These are phyloP conservation scores for Drechslera avenae DNA, from an alignment of 2,329 filamentous ascomycete genomes.

Conservation along the genomic window DNA sequence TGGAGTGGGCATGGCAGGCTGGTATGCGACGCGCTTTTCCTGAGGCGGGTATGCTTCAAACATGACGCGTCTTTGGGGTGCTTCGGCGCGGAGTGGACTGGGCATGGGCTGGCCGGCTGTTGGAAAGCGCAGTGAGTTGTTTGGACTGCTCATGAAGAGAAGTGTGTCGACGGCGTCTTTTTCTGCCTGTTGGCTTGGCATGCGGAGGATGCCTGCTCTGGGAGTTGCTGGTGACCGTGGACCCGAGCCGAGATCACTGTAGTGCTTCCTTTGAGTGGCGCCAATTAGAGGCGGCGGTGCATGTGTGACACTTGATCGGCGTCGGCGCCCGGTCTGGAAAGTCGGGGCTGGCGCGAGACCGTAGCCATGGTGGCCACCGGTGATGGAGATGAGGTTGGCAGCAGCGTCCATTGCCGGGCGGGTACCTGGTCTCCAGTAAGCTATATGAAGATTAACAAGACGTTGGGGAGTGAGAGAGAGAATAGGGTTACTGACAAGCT, in stretches of 20 bases:
- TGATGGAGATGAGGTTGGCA: slow-evolving; percentile 36
- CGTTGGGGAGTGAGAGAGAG: background rate
- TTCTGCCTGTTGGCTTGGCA: slow-evolving; percentile 72
- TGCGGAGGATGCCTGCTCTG: slow-evolving; percentile 63
- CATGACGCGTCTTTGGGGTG: slow-evolving; percentile 43
- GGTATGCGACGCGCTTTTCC: slow-evolving; percentile 29
- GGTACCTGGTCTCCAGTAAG: slow-evolving; percentile 36
- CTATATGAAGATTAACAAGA: slow-evolving; percentile 14
- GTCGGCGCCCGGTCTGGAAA: slow-evolving; percentile 41
- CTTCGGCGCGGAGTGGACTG: slow-evolving; percentile 39
- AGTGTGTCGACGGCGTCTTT: slow-evolving; percentile 82
- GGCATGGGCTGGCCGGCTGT: slow-evolving; percentile 34
- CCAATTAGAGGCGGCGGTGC: slow-evolving; percentile 41
- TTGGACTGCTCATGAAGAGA: slow-evolving; percentile 80
- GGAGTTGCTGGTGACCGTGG: slow-evolving; percentile 39
- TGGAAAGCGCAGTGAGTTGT: slow-evolving; percentile 60
- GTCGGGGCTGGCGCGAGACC: slow-evolving; percentile 44
- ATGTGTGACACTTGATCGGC: slow-evolving; percentile 42
- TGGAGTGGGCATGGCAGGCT: slow-evolving; percentile 29
- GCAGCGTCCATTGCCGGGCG: slow-evolving; percentile 36
- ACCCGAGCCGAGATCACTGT: slow-evolving; percentile 35
- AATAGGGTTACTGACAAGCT: slow-evolving; percentile 23
- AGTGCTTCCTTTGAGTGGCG: slow-evolving; percentile 38
- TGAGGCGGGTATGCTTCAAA: slow-evolving; percentile 41
- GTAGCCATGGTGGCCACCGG: slow-evolving; percentile 27